Evolutionary conservation across 345 rosid genomes (phyloP).

Genomic region (Boechera stricta): DNA sequence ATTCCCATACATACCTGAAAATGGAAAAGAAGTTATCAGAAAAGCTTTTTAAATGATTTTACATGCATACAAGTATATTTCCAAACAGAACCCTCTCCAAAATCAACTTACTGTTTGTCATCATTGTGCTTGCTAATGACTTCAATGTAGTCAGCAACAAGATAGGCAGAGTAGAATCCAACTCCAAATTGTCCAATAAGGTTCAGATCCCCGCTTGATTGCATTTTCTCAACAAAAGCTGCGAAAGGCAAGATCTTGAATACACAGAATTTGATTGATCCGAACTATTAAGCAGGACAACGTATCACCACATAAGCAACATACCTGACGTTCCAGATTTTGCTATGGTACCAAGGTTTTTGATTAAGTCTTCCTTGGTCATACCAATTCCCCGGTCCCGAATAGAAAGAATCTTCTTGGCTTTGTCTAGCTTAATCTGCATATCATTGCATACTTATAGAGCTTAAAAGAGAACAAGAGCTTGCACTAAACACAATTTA

Average conservation of each 20-base stretch:
- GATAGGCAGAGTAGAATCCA: constrained; percentile 97
- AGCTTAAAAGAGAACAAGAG: background rate
- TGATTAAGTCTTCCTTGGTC: constrained; percentile 96
- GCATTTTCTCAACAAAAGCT: constrained; percentile 99
- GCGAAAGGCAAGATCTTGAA: constrained; percentile 27
- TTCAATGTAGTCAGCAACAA: constrained; percentile 97
- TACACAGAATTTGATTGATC: background rate
- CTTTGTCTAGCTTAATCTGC: constrained; percentile 96
- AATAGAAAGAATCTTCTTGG: constrained; percentile 76
- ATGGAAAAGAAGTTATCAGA: constrained; percentile 29
- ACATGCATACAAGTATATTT: constrained; percentile 14
- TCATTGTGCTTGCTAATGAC: constrained; percentile 96
- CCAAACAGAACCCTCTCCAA: background rate
- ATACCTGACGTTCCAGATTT: constrained; percentile 99
- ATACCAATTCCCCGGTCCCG: constrained; percentile 98
- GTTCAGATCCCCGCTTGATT: constrained; percentile 91
- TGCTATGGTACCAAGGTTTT: constrained; percentile 98
- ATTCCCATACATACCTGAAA: constrained; percentile 93
- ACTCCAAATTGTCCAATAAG: constrained; percentile 99
- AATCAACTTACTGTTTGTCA: constrained; percentile 75
- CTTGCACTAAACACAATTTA: background rate
- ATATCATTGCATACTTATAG: constrained; percentile 8
- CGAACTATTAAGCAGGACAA: background rate
- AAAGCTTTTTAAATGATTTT: constrained; percentile 14
- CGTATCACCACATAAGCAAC: background rate